phyloP scores from a whole-genome alignment of 192 early-diverging fungal species.

The Cetraspora pellucida region DNA sequence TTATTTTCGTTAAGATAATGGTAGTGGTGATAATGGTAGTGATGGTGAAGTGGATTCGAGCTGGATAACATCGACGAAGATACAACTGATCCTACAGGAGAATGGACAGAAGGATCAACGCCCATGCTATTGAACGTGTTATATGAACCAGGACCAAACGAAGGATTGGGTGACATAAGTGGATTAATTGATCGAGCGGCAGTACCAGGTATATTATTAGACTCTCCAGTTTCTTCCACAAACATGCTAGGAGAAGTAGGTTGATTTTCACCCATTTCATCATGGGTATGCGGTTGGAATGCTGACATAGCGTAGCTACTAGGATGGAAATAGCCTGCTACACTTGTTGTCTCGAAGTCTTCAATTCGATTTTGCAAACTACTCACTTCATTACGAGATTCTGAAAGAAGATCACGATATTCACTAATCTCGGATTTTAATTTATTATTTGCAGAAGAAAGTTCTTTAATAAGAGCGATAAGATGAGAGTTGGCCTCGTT shows the following conservation, averaged over 20 bases:
- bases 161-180: constrained; percentile 18
- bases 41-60: constrained; percentile 33
- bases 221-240: constrained; percentile 15
- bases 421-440: constrained; percentile 50
- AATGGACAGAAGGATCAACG: constrained; percentile 26
- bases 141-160: constrained; percentile 20
- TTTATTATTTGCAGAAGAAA: constrained; percentile 57
- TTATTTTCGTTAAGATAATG: constrained; percentile 22
- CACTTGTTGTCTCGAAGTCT: constrained; percentile 42
- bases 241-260: not conserved
- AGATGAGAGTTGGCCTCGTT: constrained; percentile 51
- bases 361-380: constrained; percentile 49
- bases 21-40: constrained; percentile 35
- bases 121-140: constrained; percentile 32
- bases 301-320: constrained; percentile 8
- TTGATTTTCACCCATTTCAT: constrained; percentile 1
- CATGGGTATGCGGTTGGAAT: not conserved
- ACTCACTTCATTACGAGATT: constrained; percentile 49
- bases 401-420: constrained; percentile 51
- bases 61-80: constrained; percentile 28
- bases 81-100: constrained; percentile 24
- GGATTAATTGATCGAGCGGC: constrained; percentile 10
- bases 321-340: constrained; percentile 12
- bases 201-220: not conserved
- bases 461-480: constrained; percentile 56